Base-by-base conservation (phyloP, 306 rosid genomes). In the Prunus fruticosa region DNA sequence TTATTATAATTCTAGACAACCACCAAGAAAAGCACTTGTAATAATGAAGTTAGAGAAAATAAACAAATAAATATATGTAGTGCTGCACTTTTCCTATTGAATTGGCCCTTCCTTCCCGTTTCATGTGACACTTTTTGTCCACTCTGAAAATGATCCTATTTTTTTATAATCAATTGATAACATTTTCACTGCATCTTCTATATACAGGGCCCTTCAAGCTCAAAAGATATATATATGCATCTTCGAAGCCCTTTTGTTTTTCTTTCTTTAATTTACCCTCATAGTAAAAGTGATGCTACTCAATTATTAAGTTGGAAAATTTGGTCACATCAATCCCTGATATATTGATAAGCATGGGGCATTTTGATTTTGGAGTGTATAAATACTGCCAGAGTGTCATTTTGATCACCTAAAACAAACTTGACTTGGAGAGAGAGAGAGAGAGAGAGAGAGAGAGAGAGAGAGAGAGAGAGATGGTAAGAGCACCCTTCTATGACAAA, bases 401-500 rank as follows among this genome's bases (percentile, higher is more conserved):
- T 62, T 63, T n/a, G 32, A 52, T 14, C 27, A 53, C 58, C 11
- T 18, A 63, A 54, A 47, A 25, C 12, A 25, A 23, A 52, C 47
- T 16, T 57, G 25, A 28, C 0, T 49, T n/a, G n/a, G n/a, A n/a
- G 28, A 65, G 49, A 66, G 16, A n/a, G 8, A 16, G 8, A 18
- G 38, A 32, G 63, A 4, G 14, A 3, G 6, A 79, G 64, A 93
- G 49, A 66, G 15, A n/a, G 8, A 15, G 8, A 18, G 25, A 25
- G 25, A 25, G 25, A 25, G 30, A 28, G 63, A 3, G 15, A 3
- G 6, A 79, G 64, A 93, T 89, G 95, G 93, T 88, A 74, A 89
- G 92, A 84, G 84, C 87, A n/a, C 88, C 93, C 3, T 88, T 71
- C 73, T 84, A 82, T 45, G 96, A 89, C 78, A 78, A 86, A 80